phyloP scores from a whole-genome alignment of 2,329 filamentous ascomycete genomes.

The Neoascochyta sp. region DNA sequence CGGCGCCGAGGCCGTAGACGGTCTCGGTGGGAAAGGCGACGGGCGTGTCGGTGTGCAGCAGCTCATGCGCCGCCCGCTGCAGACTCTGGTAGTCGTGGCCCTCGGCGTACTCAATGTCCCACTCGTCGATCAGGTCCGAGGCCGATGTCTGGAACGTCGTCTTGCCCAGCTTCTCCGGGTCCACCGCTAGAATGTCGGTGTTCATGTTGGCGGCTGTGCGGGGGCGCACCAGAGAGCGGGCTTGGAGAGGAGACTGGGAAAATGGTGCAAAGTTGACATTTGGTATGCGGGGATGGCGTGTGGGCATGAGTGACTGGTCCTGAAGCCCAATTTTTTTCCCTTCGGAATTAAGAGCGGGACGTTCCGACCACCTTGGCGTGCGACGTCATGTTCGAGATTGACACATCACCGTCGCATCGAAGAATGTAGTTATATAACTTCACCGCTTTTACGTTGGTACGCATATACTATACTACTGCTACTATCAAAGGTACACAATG shows the following conservation, averaged over 20 bases:
- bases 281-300: slow-evolving; percentile 27
- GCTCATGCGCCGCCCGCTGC: slow-evolving; percentile 60
- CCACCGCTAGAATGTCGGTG: slow-evolving; percentile 41
- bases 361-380: slow-evolving; percentile 19
- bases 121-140: slow-evolving; percentile 36
- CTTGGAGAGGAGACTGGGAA: slow-evolving; percentile 8
- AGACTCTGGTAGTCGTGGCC: slow-evolving; percentile 53
- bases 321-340: slow-evolving; percentile 25
- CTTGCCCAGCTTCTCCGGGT: slow-evolving; percentile 40
- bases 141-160: slow-evolving; percentile 27
- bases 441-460: no score
- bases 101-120: slow-evolving; percentile 31
- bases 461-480: no score
- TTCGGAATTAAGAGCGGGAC: no score
- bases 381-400: slow-evolving; percentile 22
- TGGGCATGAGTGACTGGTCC: slow-evolving; percentile 31
- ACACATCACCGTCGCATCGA: no score
- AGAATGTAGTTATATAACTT: no score
- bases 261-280: slow-evolving; percentile 29
- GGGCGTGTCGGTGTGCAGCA: slow-evolving; percentile 65
- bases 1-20: slow-evolving; percentile 94
- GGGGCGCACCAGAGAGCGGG: slow-evolving; percentile 24
- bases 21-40: slow-evolving; percentile 98
- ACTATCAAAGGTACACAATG: slow-evolving; percentile 6
- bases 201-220: slow-evolving; percentile 21